A percentile compares a stretch with the other conserved stretches of the same genome.
These are phyloP conservation scores for Teunomyces aglyptinius DNA, from an alignment of 805 yeast species.

Conservation along the genomic window DNA sequence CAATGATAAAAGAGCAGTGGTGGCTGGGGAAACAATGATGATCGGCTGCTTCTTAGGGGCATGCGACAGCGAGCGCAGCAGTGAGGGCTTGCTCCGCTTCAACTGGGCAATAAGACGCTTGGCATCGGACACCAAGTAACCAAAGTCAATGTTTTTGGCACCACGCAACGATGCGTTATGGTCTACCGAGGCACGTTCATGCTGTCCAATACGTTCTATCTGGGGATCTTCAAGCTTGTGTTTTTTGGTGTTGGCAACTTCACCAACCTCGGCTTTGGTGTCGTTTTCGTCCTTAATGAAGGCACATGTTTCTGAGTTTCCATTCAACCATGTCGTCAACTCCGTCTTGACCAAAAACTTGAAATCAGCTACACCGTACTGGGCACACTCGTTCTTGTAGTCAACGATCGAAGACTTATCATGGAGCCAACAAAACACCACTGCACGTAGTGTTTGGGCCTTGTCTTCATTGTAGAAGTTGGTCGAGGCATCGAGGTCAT, in stretches of 20 bases:
- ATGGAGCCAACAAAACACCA: constrained; percentile 75
- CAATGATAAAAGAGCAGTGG: constrained; percentile 41
- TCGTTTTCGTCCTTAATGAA: constrained; percentile 38
- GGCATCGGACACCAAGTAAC: constrained; percentile 68
- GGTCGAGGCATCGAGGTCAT: constrained; percentile 47
- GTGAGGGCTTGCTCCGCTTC: constrained; percentile 56
- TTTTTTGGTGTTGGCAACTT: constrained; percentile 8
- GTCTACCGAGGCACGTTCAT: constrained; percentile 53
- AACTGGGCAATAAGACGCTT: constrained; percentile 52
- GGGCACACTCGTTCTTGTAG: constrained; percentile 71
- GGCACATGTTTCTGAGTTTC: constrained; percentile 59
- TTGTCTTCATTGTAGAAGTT: constrained; percentile 52
- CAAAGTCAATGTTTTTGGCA: constrained; percentile 61
- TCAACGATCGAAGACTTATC: constrained; percentile 76
- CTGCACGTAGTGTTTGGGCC: constrained; percentile 53
- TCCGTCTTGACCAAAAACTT: constrained; percentile 85
- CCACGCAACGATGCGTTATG: constrained; percentile 67
- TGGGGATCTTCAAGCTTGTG: constrained; percentile 43
- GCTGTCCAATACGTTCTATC: constrained; percentile 42
- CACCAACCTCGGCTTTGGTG: constrained; percentile 2
- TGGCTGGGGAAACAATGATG: constrained; percentile 44
- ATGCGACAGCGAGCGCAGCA: constrained; percentile 55
- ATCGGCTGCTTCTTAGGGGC: constrained; percentile 40
- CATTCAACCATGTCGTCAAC: constrained; percentile 76
- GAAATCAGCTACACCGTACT: constrained; percentile 61